Evolutionary conservation across 2,329 filamentous ascomycete species (phyloP).

Genomic region (Ophiostoma piceae): DNA sequence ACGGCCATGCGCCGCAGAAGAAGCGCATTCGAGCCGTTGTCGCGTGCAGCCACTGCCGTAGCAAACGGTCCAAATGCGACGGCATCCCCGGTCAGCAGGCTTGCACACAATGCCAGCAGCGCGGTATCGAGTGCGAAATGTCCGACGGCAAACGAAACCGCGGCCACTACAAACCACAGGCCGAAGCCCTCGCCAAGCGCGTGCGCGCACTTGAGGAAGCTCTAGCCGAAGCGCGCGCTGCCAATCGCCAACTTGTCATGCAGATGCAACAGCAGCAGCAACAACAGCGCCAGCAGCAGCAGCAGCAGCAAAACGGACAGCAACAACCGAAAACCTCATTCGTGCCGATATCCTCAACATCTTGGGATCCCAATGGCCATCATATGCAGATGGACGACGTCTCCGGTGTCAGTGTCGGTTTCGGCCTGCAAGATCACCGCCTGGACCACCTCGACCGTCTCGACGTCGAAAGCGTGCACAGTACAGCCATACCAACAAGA

Average conservation of each 20-base stretch:
- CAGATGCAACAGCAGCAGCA: constrained; percentile 12
- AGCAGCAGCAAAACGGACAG: neutral
- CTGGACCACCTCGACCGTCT: neutral
- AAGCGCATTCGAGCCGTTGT: constrained; percentile 23
- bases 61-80: constrained; percentile 23
- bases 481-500: constrained; percentile 3
- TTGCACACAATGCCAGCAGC: constrained; percentile 22
- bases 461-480: constrained; percentile 10
- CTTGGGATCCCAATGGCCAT: constrained; percentile 3
- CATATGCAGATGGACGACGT: constrained; percentile 18
- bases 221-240: constrained; percentile 19
- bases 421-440: constrained; percentile 14
- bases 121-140: constrained; percentile 23
- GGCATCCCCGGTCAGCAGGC: constrained; percentile 21
- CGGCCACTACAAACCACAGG: constrained; percentile 25
- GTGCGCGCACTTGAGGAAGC: constrained; percentile 19
- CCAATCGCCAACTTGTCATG: constrained; percentile 15
- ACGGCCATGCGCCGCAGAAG: constrained; percentile 3
- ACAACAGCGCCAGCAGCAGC: constrained; percentile 8
- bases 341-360: neutral
- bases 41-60: constrained; percentile 25
- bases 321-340: neutral
- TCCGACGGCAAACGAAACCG: constrained; percentile 23
- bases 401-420: neutral
- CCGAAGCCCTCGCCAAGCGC: constrained; percentile 20